Conservation (phyloP, 2,329 filamentous ascomycete species). For the Hypoxylon rubiginosum region DNA sequence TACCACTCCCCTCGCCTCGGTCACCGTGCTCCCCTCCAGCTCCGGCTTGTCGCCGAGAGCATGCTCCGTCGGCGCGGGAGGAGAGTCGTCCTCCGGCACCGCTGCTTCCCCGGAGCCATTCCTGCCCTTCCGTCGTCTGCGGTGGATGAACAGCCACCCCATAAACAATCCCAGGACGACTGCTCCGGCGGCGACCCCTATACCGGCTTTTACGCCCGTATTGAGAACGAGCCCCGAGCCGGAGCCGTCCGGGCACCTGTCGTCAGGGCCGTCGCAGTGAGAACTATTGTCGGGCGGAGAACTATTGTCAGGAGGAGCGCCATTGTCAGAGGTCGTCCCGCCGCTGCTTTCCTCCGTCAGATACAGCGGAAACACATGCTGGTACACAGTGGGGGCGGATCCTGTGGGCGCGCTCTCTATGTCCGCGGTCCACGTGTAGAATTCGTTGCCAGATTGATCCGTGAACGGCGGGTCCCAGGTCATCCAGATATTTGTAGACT, state of each 20-base stretch:
- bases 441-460: background rate
- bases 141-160: background rate
- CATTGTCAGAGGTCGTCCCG: background rate
- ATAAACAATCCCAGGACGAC: conserved; percentile 1
- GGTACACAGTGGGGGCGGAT: conserved; percentile 17
- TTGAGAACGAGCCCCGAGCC: background rate
- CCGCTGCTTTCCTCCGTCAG: conserved; percentile 2
- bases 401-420: conserved; percentile 4
- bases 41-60: conserved; percentile 14
- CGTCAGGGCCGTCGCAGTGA: background rate
- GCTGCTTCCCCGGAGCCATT: background rate
- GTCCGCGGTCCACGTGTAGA: conserved; percentile 13
- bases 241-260: background rate
- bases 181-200: conserved; percentile 6
- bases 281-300: background rate
- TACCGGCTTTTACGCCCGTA: conserved; percentile 6
- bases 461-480: conserved; percentile 27
- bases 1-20: conserved; percentile 13
- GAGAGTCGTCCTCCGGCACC: background rate
- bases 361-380: conserved; percentile 25
- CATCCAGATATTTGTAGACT: conserved; percentile 21
- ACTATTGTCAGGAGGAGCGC: background rate
- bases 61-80: background rate
- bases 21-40: conserved; percentile 14
- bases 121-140: background rate